Percentiles rank a stretch among this genome's conserved stretches.
These are phyloP conservation scores for Penicillium sp. DNA, from an alignment of 2,329 filamentous ascomycete species.

Conservation along the genomic window DNA sequence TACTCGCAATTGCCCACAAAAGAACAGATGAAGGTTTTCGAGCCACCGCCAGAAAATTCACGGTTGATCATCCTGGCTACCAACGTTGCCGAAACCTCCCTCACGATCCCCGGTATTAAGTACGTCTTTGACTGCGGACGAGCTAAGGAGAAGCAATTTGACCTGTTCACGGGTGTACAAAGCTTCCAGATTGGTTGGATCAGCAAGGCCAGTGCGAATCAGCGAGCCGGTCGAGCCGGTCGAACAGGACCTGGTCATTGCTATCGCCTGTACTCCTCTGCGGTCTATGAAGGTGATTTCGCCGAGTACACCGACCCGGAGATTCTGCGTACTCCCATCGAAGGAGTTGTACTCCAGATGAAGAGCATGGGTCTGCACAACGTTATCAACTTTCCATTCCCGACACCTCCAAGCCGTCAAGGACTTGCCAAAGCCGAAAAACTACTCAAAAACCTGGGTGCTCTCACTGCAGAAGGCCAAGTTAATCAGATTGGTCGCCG, in stretches of 20 bases:
- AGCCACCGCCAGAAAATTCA: slow-evolving; percentile 73
- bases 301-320: slow-evolving; percentile 81
- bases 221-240: slow-evolving; percentile 87
- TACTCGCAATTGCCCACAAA: slow-evolving; percentile 88
- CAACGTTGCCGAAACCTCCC: slow-evolving; percentile 93
- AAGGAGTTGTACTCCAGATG: slow-evolving; percentile 85
- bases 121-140: slow-evolving; percentile 95
- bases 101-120: slow-evolving; percentile 90
- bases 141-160: slow-evolving; percentile 86
- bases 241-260: slow-evolving; percentile 94
- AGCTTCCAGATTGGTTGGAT: slow-evolving; percentile 96
- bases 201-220: slow-evolving; percentile 90
- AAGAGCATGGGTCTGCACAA: slow-evolving; percentile 91
- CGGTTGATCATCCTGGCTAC: slow-evolving; percentile 86
- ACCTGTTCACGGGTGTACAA: slow-evolving; percentile 83
- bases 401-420: slow-evolving; percentile 74
- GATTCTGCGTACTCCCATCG: slow-evolving; percentile 83
- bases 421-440: slow-evolving; percentile 79
- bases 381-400: slow-evolving; percentile 92
- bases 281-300: slow-evolving; percentile 84
- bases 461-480: slow-evolving; percentile 64
- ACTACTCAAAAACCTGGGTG: slow-evolving; percentile 77
- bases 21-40: slow-evolving; percentile 87
- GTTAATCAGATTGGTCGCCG: slow-evolving; percentile 75
- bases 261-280: slow-evolving; percentile 89